phyloP scores from a whole-genome alignment of 1,284 basidiomycete genomes.

The Anthracocystis walkeri region DNA sequence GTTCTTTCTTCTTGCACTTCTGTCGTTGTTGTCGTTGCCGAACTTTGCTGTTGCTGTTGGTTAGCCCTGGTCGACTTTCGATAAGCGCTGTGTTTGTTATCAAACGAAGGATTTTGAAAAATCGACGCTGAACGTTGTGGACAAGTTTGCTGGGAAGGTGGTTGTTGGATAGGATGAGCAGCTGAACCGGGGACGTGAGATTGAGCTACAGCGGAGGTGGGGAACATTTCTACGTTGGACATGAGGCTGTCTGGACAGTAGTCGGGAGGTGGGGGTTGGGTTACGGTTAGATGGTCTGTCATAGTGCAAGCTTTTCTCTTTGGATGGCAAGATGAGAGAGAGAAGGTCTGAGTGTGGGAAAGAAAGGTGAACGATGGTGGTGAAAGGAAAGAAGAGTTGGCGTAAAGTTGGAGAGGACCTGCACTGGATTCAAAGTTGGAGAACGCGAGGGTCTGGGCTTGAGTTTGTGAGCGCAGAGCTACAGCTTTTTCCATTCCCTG shows the following conservation, averaged over 20 bases:
- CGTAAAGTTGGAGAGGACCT: constrained; percentile 4
- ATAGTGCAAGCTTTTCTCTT: not conserved
- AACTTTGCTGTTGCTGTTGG: not conserved
- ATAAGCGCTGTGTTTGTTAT: constrained; percentile 20
- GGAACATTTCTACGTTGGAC: constrained; percentile 35
- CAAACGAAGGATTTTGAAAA: constrained; percentile 22
- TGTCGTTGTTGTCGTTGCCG: not conserved
- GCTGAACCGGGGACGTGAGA: constrained; percentile 30
- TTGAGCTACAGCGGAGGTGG: constrained; percentile 34
- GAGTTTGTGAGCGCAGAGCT: not conserved
- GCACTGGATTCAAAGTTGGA: not conserved
- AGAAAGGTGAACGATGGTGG: not conserved
- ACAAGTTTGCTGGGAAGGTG: constrained; percentile 20
- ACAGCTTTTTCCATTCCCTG: not conserved
- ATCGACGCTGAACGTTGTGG: constrained; percentile 13
- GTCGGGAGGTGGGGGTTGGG: not conserved
- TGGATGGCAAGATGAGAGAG: not conserved
- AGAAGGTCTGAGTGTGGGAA: not conserved
- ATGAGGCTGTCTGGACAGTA: not conserved
- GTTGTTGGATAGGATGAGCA: constrained; percentile 25
- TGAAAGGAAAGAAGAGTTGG: not conserved
- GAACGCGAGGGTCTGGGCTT: not conserved
- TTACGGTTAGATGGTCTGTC: not conserved
- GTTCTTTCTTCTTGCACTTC: constrained; percentile 5
- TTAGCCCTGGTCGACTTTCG: constrained; percentile 4